Evolutionary conservation across 2,329 filamentous ascomycete species (phyloP), one percentile per base, ranked within the genome.

Genomic region (Alternaria novae-zelandiae): DNA sequence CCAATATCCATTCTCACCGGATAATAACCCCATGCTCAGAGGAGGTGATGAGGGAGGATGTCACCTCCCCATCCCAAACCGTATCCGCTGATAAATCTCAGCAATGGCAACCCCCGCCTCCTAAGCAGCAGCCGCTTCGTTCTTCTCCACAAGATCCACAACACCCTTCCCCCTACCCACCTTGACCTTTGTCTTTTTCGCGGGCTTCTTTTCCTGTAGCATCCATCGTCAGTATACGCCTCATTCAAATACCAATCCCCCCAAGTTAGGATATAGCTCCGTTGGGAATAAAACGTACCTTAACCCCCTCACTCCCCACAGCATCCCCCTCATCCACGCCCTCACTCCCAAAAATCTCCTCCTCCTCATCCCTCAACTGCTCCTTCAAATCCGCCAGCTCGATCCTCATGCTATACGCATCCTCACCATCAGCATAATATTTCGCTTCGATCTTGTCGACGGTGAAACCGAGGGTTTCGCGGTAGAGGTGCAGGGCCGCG

Each of bases 361-460:
- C 76, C 36, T 75, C 77, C 30, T 76, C 75, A 66, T 84, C 78
- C 49, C 78, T 67, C 13, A 91, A 85, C 69, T 86, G 84, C 63
- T 87, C 83, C 57, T 84, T 82, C 47, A 90, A 78, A 54, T 83
- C 82, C 3, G 82, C 81, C 46, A 99, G 86, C 75, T 98, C 91
- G 79, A 97, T 91, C 67, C 90, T 90, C 96, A 99, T 99, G 77
- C 89, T 92, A 79, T 90, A 97, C 41, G 96, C 96, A 83, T 99
- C 93, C 83, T 99, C 96, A 64, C 95, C 95, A 80, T 99, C 96
- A 61, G 96, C 96, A 79, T 99, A 99, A 87, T 97, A 97, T 83
- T 94, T 96, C 53, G 87, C 79, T 82, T 97, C 93, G 11, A 91
- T 89, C 84, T 73, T 74, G 15, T 74, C 71, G 41, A 74, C 70